Evolutionary conservation across 805 yeast genomes (phyloP), one percentile per base, ranked within the genome.

Genomic region (Scheffersomyces lignosus): DNA sequence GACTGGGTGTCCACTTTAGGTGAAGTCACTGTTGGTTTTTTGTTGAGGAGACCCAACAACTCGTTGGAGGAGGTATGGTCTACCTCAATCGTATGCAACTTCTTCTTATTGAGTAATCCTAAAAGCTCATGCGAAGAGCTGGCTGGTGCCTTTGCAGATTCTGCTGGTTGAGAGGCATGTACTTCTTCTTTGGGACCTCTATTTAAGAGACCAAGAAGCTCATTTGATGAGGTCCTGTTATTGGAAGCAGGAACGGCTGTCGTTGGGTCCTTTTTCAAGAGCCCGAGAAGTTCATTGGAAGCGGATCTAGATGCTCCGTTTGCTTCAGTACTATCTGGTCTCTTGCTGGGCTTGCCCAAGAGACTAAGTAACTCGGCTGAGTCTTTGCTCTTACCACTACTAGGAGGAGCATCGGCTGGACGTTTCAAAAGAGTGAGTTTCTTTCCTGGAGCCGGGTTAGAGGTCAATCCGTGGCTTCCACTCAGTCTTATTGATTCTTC

Each of bases 351-450:
- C 23, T 27, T 31, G 8, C 35, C 42, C 18, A 47, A 30, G 16
- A 47, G 32, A 25, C 43, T 38, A 29, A 52, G 37, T 14, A 52
- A 39, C 22, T 41, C 49, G 4, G 45, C 37, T 2, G 52, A 32
- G 5, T 35, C 22, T 5, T 34, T 31, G 10, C 28, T 28, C 7
- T 18, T 17, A 4, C 18, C 23, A 18, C 18, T 27, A 9, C 14
- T 39, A n/a, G n/a, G n/a, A n/a, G n/a, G n/a, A 29, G 18, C 6
- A 37, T 46, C 36, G 24, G 36, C 44, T 1, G 57, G 41, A 37
- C 60, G 50, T 41, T 56, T 62, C 43, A 64, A 52, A 9, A 64
- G 39, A 12, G 54, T 60, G 8, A 60, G 41, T 37, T 61, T 58
- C 40, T 54, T 61, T 1, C 56, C 62, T 13, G 43, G 36, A 3